Base-by-base conservation (phyloP, 495 filamentous ascomycete species). In the Terfezia boudieri region DNA sequence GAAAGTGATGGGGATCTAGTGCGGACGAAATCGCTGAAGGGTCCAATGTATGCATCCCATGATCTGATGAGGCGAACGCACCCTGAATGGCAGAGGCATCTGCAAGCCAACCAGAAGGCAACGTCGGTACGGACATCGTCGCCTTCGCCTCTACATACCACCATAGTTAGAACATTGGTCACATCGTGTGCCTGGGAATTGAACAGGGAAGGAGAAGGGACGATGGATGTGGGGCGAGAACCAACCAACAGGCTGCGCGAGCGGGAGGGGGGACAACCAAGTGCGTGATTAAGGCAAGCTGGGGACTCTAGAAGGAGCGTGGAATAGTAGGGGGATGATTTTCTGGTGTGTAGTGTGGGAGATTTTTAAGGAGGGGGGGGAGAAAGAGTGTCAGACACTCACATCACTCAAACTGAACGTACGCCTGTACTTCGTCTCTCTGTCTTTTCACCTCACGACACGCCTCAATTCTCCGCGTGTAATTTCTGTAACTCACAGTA, bases 1-100 rank as follows among this genome's bases (percentile, higher is more conserved):
- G 71, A 70, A 74, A 68, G 69, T 78, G 57, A 67, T 72, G 38
- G 69, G 76, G 74, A 62, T 79, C 77, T 65, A 76, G 73, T 57
- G 69, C 71, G 53, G 71, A 67, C 56, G 71, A 66, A 59, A 59
- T 58, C 38, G 62, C 55, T 48, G 62, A 61, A 57, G 60, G 61
- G 48, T 65, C 62, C 55, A 62, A 64, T 53, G 62, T 59, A 52
- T 65, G 62, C 62, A 65, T 64, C 52, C 62, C 62, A 59, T 59
- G 48, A 38, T 53, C 48, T 20, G 60, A 53, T n/a, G 62, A 57
- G 41, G 55, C 36, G 50, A 64, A 59, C 35, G 62, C 56, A 58
- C 60, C 65, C 55, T 65, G 62, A 61, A 62, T 55, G 59, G 63
- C 62, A 55, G 59, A 56, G 38, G 63, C 43, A 55, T 65, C 60